phyloP scores from a whole-genome alignment of 306 rosid genomes.

The Corylus heterophylla region DNA sequence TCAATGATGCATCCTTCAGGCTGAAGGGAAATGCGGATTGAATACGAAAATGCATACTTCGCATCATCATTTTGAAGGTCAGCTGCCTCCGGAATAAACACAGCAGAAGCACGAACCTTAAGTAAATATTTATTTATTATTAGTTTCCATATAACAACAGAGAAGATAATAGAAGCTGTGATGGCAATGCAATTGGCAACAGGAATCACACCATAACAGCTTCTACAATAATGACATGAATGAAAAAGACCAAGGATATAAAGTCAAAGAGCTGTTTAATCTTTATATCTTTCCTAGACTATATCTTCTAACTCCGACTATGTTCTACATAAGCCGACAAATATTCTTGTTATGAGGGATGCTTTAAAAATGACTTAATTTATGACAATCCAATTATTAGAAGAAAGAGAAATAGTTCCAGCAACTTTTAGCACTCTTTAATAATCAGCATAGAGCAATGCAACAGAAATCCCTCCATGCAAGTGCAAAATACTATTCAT shows the following conservation, averaged over 20 bases:
- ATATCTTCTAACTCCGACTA: not conserved
- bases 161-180: not conserved
- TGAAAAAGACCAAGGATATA: not conserved
- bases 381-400: not conserved
- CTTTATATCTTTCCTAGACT: not conserved
- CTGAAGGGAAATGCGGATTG: conserved; percentile 78
- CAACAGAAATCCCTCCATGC: not conserved
- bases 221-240: not conserved
- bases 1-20: conserved; percentile 63
- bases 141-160: conserved; percentile 26
- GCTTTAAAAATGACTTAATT: conserved; percentile 7
- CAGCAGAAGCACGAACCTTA: conserved; percentile 81
- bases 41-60: conserved; percentile 65
- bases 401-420: not conserved
- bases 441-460: not conserved
- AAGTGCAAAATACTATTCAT: not conserved
- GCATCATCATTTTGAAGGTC: conserved; percentile 32
- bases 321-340: not conserved
- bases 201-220: not conserved
- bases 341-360: not conserved
- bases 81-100: conserved; percentile 64
- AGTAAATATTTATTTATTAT: conserved; percentile 24
- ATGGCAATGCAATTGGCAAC: not conserved
- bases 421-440: not conserved
- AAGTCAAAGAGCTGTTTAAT: not conserved